phyloP scores from a whole-genome alignment of 1,139 yeast species.

The Taphrina communis region DNA sequence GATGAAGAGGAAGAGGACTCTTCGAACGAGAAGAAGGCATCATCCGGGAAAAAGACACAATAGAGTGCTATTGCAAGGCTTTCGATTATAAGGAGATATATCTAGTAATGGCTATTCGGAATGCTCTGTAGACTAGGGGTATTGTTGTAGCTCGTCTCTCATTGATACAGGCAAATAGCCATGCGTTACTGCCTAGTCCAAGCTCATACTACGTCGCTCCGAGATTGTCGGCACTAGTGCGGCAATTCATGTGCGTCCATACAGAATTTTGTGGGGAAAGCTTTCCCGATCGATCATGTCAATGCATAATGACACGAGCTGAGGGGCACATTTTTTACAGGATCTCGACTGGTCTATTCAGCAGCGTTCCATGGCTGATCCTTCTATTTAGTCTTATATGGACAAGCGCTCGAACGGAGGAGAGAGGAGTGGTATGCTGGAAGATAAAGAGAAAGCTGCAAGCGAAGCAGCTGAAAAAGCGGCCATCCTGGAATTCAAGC shows the following conservation, averaged over 20 bases:
- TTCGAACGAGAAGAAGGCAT: background rate
- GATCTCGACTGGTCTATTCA: background rate
- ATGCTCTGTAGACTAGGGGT: too few relatives aligned
- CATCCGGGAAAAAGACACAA: conserved; percentile 10
- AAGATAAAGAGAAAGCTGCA: conserved; percentile 8
- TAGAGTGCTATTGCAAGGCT: background rate
- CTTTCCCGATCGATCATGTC: background rate
- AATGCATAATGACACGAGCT: too few relatives aligned
- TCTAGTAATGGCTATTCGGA: too few relatives aligned
- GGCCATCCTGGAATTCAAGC: conserved; percentile 31
- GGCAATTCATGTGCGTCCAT: too few relatives aligned
- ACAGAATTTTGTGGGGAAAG: background rate
- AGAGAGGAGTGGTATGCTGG: background rate
- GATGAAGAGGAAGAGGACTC: conserved; percentile 63
- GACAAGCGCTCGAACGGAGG: conserved; percentile 1
- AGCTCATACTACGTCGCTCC: too few relatives aligned
- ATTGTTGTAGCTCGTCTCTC: too few relatives aligned
- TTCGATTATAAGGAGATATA: too few relatives aligned
- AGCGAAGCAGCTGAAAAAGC: conserved; percentile 22
- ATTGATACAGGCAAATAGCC: too few relatives aligned
- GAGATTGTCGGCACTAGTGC: too few relatives aligned
- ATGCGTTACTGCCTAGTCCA: too few relatives aligned
- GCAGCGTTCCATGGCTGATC: background rate
- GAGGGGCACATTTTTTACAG: too few relatives aligned
- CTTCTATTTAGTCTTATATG: background rate